Evolutionary conservation across 805 yeast genomes (phyloP).

Genomic region (Debaryomyces castellii): DNA sequence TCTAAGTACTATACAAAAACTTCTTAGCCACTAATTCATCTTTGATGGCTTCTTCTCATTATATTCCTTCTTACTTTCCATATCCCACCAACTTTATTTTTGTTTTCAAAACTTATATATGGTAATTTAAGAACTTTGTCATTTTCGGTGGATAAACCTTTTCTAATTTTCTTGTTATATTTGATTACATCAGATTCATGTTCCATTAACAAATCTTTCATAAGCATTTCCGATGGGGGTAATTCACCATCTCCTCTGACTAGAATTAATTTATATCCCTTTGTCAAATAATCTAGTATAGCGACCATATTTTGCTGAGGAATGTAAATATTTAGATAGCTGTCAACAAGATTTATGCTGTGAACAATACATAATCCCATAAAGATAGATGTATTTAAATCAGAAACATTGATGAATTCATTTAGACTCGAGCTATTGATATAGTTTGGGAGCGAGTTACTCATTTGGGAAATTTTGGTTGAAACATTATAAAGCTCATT

Average conservation of each 20-base stretch:
- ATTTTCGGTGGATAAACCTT: constrained; percentile 10
- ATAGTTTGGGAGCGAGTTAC: constrained; percentile 15
- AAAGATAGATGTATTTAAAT: constrained; percentile 21
- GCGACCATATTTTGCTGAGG: constrained; percentile 30
- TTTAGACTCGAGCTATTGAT: constrained; percentile 14
- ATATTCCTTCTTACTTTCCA: constrained; percentile 61
- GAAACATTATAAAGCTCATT: constrained; percentile 19
- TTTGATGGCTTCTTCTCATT: constrained; percentile 31
- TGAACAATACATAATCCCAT: constrained; percentile 65
- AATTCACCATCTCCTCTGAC: constrained; percentile 65
- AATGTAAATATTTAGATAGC: constrained; percentile 54
- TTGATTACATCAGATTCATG: constrained; percentile 18
- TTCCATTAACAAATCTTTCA: constrained; percentile 21
- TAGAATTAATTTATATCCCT: constrained; percentile 38
- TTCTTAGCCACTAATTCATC: neutral
- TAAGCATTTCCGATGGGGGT: constrained; percentile 56
- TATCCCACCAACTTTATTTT: constrained; percentile 49
- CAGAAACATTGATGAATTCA: constrained; percentile 7
- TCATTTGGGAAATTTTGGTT: constrained; percentile 16
- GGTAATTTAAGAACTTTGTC: constrained; percentile 28
- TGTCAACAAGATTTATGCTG: constrained; percentile 47
- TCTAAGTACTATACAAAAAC: neutral
- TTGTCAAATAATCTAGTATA: constrained; percentile 15
- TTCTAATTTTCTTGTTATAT: constrained; percentile 13
- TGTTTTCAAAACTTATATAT: constrained; percentile 42